Conservation (phyloP, 805 yeast species). For the Ascoidea asiatica region DNA sequence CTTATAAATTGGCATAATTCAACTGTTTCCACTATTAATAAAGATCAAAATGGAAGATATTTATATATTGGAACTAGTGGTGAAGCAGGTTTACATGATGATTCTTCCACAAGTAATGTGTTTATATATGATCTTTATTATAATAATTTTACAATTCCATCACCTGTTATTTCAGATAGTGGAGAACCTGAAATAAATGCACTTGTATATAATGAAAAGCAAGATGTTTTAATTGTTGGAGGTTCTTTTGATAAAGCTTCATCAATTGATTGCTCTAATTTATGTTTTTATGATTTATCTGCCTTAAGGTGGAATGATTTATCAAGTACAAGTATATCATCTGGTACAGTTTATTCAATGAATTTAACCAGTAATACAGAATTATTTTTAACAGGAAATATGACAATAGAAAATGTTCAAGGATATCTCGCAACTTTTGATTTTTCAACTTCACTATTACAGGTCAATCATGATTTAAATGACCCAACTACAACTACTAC, state of each 20-base stretch:
- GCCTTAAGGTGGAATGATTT: conserved; percentile 40
- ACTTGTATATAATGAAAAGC: conserved; percentile 23
- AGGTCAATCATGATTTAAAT: conserved; percentile 12
- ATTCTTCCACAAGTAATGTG: conserved; percentile 26
- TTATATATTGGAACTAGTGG: conserved; percentile 35
- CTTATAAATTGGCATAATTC: conserved; percentile 7
- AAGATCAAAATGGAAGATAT: conserved; percentile 8
- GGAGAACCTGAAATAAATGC: conserved; percentile 26
- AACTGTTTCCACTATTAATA: conserved; percentile 4
- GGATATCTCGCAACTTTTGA: conserved; percentile 41
- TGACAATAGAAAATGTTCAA: conserved; percentile 24
- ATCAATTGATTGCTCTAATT: conserved; percentile 37
- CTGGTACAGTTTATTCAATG: conserved; percentile 43
- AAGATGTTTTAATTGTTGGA: conserved; percentile 44
- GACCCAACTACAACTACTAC: conserved; percentile 6
- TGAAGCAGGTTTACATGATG: conserved; percentile 14
- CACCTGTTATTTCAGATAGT: conserved; percentile 25
- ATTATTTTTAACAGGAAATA: conserved; percentile 39
- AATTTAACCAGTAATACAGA: conserved; percentile 27
- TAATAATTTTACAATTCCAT: conserved; percentile 30
- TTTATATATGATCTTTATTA: conserved; percentile 36
- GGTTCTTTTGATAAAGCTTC: conserved; percentile 59
- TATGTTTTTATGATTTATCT: conserved; percentile 53
- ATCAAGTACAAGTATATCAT: conserved; percentile 16
- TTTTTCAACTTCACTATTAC: conserved; percentile 21